phyloP scores from a whole-genome alignment of 139 green algal genomes.

The Haematococcus lacustris region DNA sequence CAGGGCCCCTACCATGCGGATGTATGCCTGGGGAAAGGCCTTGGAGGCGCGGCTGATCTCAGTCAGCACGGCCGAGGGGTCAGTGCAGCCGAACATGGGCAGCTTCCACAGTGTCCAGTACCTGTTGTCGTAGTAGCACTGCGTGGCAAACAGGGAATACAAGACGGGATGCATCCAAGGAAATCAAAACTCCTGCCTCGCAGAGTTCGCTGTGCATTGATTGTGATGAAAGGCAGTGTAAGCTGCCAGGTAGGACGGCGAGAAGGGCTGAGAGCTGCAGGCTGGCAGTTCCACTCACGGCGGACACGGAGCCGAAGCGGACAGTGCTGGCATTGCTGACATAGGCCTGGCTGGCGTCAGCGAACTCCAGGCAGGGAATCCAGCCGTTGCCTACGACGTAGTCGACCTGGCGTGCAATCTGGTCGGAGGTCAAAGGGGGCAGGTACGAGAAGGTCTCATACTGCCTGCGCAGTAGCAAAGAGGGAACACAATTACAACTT shows the following conservation, averaged over 20 bases:
- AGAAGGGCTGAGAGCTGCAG: too few relatives aligned
- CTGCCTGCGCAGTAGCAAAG: too few relatives aligned
- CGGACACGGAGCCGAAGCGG: conserved; percentile 54
- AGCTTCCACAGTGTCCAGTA: conserved; percentile 99
- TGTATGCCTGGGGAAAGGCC: conserved; percentile 88
- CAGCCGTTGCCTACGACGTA: conserved; percentile 92
- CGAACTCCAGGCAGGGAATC: conserved; percentile 94
- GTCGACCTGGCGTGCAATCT: conserved; percentile 89
- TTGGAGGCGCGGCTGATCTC: conserved; percentile 79
- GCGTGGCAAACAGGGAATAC: conserved; percentile 1
- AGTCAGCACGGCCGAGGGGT: conserved; percentile 80
- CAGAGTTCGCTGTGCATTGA: too few relatives aligned
- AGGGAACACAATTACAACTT: too few relatives aligned
- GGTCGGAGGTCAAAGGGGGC: conserved; percentile 79
- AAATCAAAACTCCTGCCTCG: too few relatives aligned
- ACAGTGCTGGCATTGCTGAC: conserved; percentile 46
- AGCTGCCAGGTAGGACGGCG: too few relatives aligned
- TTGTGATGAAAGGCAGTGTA: too few relatives aligned
- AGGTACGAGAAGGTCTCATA: conserved; percentile 99
- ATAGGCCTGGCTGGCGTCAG: conserved; percentile 64
- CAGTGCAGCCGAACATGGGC: conserved; percentile 98
- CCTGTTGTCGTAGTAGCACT: conserved; percentile 84
- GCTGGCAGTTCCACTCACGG: too few relatives aligned
- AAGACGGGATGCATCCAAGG: too few relatives aligned
- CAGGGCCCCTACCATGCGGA: conserved; percentile 77